Evolutionary conservation across 257 asterid species (phyloP).

Genomic region (Solanum etuberosum): DNA sequence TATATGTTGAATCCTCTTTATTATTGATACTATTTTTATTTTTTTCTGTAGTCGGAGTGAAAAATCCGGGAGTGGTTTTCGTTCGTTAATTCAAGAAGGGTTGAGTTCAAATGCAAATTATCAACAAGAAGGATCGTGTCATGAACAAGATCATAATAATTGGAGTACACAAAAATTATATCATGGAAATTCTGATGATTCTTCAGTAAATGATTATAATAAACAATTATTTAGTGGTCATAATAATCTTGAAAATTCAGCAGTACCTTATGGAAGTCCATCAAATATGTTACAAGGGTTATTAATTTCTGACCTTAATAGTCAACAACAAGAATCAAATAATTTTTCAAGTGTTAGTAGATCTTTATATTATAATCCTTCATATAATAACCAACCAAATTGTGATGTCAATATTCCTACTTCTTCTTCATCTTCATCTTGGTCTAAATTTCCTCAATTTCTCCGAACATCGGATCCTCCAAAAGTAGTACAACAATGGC

Average conservation of each 20-base stretch:
- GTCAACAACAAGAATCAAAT: constrained; percentile 9
- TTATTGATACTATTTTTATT: background rate
- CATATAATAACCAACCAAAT: constrained; percentile 13
- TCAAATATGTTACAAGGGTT: constrained; percentile 22
- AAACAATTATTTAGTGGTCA: constrained; percentile 16
- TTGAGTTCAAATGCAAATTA: constrained; percentile 16
- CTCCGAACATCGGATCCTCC: constrained; percentile 32
- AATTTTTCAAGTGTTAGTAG: constrained; percentile 11
- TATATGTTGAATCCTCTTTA: background rate
- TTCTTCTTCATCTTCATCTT: constrained; percentile 26
- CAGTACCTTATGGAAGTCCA: constrained; percentile 29
- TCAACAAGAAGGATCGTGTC: constrained; percentile 36
- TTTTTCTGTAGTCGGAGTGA: constrained; percentile 26
- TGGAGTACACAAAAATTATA: constrained; percentile 36
- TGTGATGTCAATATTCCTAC: constrained; percentile 18
- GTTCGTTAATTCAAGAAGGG: constrained; percentile 41
- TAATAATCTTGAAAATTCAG: constrained; percentile 24
- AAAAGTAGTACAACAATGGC: constrained; percentile 23
- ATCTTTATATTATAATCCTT: constrained; percentile 16
- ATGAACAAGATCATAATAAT: constrained; percentile 26
- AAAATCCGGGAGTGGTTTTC: constrained; percentile 24
- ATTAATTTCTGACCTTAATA: constrained; percentile 25
- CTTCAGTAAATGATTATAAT: constrained; percentile 19
- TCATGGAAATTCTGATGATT: constrained; percentile 17
- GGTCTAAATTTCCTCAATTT: constrained; percentile 51